phyloP scores from a whole-genome alignment of 2,329 filamentous ascomycete genomes.

The Talaromyces sp. region DNA sequence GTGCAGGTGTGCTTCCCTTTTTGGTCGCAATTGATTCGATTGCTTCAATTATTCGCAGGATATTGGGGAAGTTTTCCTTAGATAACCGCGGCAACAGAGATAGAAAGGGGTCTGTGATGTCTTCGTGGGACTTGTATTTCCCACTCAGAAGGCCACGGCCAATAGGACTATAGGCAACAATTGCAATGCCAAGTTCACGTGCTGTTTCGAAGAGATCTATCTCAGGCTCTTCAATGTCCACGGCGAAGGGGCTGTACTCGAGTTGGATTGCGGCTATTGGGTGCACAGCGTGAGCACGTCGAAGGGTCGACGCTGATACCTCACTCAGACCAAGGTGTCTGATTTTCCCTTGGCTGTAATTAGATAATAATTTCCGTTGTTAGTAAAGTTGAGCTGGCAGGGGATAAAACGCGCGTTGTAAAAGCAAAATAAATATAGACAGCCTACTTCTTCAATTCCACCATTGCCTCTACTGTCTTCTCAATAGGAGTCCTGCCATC shows the following conservation, averaged over 20 bases:
- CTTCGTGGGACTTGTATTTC: constrained; percentile 32
- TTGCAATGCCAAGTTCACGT: constrained; percentile 53
- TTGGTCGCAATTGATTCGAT: constrained; percentile 38
- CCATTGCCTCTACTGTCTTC: constrained; percentile 26
- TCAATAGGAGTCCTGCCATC: constrained; percentile 45
- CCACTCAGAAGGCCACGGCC: constrained; percentile 56
- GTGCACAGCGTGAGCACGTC: constrained; percentile 44
- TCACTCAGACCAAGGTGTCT: constrained; percentile 45
- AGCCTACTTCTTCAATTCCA: constrained; percentile 13
- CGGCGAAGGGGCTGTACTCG: constrained; percentile 47
- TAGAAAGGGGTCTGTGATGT: constrained; percentile 43
- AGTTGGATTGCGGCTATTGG: constrained; percentile 46
- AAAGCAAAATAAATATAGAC: background rate
- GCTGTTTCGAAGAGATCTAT: constrained; percentile 49
- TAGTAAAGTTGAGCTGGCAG: background rate
- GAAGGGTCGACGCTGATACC: constrained; percentile 39
- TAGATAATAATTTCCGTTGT: background rate
- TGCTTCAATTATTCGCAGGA: constrained; percentile 44
- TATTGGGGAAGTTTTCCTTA: constrained; percentile 46
- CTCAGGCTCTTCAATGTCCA: constrained; percentile 43
- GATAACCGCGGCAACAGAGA: constrained; percentile 44
- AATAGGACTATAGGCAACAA: constrained; percentile 56
- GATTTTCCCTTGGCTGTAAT: constrained; percentile 43
- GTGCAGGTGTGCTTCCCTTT: constrained; percentile 40
- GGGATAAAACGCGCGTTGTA: background rate